phyloP scores from a whole-genome alignment of 192 early-diverging fungal species.

The Chytriomyces confervae region DNA sequence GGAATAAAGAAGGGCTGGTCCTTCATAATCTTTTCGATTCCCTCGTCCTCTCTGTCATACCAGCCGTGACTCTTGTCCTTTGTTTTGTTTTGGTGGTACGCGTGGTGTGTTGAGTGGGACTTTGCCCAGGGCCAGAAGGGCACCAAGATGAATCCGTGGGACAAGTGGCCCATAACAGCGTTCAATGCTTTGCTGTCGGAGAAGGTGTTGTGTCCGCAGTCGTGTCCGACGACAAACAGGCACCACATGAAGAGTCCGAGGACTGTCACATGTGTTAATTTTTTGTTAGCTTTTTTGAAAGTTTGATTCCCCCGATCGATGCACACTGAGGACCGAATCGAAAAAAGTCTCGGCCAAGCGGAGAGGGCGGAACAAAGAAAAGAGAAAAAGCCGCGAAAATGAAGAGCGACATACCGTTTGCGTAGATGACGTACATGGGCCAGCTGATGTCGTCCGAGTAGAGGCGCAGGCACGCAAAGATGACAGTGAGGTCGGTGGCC shows the following conservation, averaged over 20 bases:
- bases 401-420: conserved; percentile 17
- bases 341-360: too few relatives aligned
- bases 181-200: conserved; percentile 45
- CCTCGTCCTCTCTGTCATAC: conserved; percentile 43
- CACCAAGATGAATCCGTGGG: conserved; percentile 51
- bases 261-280: conserved; percentile 20
- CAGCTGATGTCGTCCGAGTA: conserved; percentile 34
- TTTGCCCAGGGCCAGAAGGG: conserved; percentile 55
- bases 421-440: conserved; percentile 26
- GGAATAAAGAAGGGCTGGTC: conserved; percentile 48
- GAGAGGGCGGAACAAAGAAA: background rate
- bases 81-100: conserved; percentile 51
- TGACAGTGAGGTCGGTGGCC: conserved; percentile 41
- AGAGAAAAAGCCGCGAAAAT: background rate
- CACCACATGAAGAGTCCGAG: conserved; percentile 53
- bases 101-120: conserved; percentile 51
- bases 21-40: conserved; percentile 35
- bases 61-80: conserved; percentile 52
- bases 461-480: conserved; percentile 35
- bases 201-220: conserved; percentile 52
- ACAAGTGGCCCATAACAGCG: conserved; percentile 47
- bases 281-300: too few relatives aligned
- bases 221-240: conserved; percentile 54
- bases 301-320: too few relatives aligned
- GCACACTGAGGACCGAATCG: too few relatives aligned